A percentile compares a stretch with the other conserved stretches of the same genome.
Evolutionary conservation across 345 rosid species (phyloP).

Genomic region (Arabis alpina): DNA sequence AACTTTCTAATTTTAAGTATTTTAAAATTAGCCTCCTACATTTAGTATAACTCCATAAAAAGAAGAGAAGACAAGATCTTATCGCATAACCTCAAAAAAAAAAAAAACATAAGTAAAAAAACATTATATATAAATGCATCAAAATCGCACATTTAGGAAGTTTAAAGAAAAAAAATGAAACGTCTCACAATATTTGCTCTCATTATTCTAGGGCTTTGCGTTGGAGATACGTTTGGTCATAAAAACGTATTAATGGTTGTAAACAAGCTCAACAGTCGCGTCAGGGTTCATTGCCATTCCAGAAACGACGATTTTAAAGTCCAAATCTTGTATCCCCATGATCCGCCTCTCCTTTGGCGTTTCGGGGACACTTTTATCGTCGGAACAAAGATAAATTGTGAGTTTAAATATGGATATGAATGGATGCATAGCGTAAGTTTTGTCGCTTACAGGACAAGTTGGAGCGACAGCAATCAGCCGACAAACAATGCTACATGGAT

Average conservation of each 20-base stretch:
- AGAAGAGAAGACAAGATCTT: constrained; percentile 21
- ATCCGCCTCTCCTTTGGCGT: neutral
- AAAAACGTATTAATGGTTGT: constrained; percentile 22
- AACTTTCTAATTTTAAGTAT: neutral
- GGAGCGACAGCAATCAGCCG: neutral
- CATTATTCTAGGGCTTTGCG: constrained; percentile 26
- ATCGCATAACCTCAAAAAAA: constrained; percentile 25
- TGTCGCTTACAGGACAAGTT: constrained; percentile 1
- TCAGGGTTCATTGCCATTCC: constrained; percentile 16
- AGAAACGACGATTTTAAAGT: neutral
- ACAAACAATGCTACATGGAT: constrained; percentile 19
- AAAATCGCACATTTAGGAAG: neutral
- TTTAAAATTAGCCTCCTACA: constrained; percentile 10
- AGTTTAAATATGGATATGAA: neutral
- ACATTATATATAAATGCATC: neutral
- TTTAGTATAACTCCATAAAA: constrained; percentile 10
- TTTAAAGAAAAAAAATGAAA: neutral
- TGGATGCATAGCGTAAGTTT: neutral
- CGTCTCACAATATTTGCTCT: neutral
- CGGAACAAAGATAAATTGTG: constrained; percentile 14
- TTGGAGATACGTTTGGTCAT: constrained; percentile 10
- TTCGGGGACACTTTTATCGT: neutral
- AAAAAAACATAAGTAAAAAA: neutral
- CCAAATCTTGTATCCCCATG: neutral
- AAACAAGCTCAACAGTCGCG: neutral